Evolutionary conservation across 2,329 filamentous ascomycete species (phyloP).

Genomic region (Camillea tinctor): DNA sequence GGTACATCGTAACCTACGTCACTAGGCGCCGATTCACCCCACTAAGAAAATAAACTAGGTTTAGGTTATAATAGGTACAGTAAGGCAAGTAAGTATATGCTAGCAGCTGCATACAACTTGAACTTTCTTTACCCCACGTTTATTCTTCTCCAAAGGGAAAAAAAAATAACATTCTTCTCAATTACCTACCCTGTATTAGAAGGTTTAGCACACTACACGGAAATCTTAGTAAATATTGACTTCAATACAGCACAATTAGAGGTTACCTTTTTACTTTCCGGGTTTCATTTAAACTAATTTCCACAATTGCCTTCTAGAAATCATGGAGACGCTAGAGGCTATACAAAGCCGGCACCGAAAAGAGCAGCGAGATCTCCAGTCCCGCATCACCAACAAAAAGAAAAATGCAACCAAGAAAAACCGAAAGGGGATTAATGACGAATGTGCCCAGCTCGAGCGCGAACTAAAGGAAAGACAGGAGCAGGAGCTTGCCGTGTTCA

Average conservation of each 20-base stretch:
- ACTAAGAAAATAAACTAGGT: not conserved
- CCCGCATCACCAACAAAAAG: constrained; percentile 89
- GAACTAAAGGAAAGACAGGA: constrained; percentile 65
- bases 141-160: too few species aligned
- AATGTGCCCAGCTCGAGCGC: constrained; percentile 70
- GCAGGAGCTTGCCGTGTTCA: constrained; percentile 52
- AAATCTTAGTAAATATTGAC: not conserved
- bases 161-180: too few species aligned
- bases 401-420: constrained; percentile 92
- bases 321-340: constrained; percentile 64
- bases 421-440: constrained; percentile 70
- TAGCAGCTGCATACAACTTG: not conserved
- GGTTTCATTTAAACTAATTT: too few species aligned
- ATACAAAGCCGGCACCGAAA: constrained; percentile 79
- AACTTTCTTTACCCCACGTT: not conserved
- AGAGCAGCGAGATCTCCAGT: constrained; percentile 83
- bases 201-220: too few species aligned
- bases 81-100: too few species aligned
- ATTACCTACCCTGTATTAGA: too few species aligned
- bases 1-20: not conserved
- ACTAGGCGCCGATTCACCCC: not conserved
- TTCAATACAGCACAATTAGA: too few species aligned
- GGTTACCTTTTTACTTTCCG: too few species aligned
- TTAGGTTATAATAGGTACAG: too few species aligned
- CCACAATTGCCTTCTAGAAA: too few species aligned